Conservation (phyloP, 2,329 filamentous ascomycete genomes). For the Penicillium fuscoglaucum region DNA sequence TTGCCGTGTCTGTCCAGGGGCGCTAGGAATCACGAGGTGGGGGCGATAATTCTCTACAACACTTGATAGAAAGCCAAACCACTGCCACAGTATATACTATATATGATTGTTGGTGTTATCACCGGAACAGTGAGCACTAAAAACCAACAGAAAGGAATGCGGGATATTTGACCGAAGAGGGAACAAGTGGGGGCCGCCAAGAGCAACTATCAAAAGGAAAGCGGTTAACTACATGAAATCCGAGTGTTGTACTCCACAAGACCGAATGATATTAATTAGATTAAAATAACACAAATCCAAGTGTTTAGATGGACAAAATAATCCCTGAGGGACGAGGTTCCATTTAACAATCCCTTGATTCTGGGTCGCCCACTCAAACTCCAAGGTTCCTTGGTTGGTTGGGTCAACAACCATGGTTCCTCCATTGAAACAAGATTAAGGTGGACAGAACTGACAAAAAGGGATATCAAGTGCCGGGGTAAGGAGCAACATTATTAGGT, state of each 20-base stretch:
- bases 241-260: not conserved
- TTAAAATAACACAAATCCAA: not conserved
- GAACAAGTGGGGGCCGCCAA: not conserved
- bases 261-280: not conserved
- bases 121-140: not conserved
- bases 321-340: not conserved
- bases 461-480: slow-evolving; percentile 36
- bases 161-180: not conserved
- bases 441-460: not conserved
- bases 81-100: not conserved
- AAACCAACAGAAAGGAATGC: not conserved
- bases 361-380: not conserved
- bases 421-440: not conserved
- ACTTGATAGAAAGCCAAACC: not conserved
- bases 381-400: not conserved
- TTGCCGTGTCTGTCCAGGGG: not conserved
- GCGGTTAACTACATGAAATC: not conserved
- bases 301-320: not conserved
- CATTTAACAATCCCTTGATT: not conserved
- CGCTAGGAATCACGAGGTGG: not conserved
- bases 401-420: not conserved
- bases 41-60: not conserved
- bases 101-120: not conserved
- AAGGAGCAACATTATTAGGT: slow-evolving; percentile 32
- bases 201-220: slow-evolving; percentile 2